Evolutionary conservation across 768 basidiomycete genomes (phyloP).

Genomic region (Galerina marginata): DNA sequence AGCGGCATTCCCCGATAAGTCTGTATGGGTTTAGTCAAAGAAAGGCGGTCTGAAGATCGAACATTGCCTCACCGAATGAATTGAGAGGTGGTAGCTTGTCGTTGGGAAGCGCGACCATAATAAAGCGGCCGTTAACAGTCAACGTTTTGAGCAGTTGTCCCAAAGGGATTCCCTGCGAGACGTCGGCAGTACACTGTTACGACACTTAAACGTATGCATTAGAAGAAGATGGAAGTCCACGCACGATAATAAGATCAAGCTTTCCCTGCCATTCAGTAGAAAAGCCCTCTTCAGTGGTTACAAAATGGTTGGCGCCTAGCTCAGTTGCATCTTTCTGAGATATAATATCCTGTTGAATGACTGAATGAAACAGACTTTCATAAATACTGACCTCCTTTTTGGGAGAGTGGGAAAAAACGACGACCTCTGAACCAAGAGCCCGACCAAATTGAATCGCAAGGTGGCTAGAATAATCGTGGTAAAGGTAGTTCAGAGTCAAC

Average conservation of each 20-base stretch:
- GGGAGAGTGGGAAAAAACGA: slow-evolving; percentile 60
- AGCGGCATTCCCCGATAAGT: slow-evolving; percentile 5
- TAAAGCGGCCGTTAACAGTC: slow-evolving; percentile 13
- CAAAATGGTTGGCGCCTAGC: slow-evolving; percentile 13
- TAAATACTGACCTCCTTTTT: slow-evolving; percentile 42
- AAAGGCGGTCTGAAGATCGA: background rate
- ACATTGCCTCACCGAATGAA: slow-evolving; percentile 3
- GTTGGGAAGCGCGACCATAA: slow-evolving; percentile 20
- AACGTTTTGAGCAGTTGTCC: slow-evolving; percentile 11
- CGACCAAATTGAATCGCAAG: slow-evolving; percentile 40
- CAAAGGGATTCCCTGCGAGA: slow-evolving; percentile 14
- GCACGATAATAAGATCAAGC: slow-evolving; percentile 19
- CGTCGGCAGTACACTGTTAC: slow-evolving; percentile 18
- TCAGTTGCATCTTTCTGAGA: slow-evolving; percentile 16
- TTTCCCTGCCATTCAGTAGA: slow-evolving; percentile 1
- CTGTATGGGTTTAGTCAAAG: background rate
- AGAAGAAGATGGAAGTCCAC: background rate
- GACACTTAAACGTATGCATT: background rate
- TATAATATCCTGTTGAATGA: background rate
- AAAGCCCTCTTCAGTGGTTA: slow-evolving; percentile 14
- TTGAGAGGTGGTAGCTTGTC: slow-evolving; percentile 13
- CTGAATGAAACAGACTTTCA: too few relatives aligned
- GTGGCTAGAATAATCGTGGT: slow-evolving; percentile 26
- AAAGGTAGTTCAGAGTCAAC: background rate
- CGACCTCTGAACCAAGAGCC: slow-evolving; percentile 59